Evolutionary conservation across 371 early-diverging fungal species (phyloP), one percentile per base, ranked within the genome.

Genomic region (Lichtheimia ramosa): DNA sequence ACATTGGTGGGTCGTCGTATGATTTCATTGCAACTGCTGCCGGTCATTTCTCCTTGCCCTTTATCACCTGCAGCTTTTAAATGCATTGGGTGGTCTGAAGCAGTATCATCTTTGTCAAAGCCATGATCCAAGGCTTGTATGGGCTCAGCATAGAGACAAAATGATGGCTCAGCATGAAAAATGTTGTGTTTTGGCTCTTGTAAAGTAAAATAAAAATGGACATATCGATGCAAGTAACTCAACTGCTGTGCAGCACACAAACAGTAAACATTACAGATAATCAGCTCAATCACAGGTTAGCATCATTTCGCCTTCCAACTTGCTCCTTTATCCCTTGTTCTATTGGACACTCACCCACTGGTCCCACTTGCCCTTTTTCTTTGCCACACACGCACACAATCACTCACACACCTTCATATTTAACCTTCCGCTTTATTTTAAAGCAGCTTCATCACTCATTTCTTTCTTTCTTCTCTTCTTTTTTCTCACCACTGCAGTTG

Each of bases 151-250:
- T 34, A 10, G 10, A 8, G 34, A 34, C 10, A 34, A 34, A 8
- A 34, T 34, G 34, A 8, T 34, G 5, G 34, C 34, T 34, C 34
- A 34, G 34, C 34, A 34, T 34, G 34, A 34, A 34, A 34, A 34
- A 34, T 8, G 34, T 34, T 8, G 5, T 34, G 34, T 34, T 34
- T 5, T 34, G 34, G 10, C n/a, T 46, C 16, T 18, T 46, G n/a
- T 46, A 46, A 46, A 46, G 46, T 46, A 46, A 49, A 48, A 54
- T 54, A 54, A 40, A 60, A 52, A 60, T 53, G 46, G 61, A 34
- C 51, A 53, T 46, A 66, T 58, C 46, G 21, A 72, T 72, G 73
- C 73, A 72, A 68, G 73, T 69, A 63, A 63, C 62, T 66, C 71
- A 64, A 68, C 68, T 53, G 55, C 59, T 54, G 62, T 64, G 67